Evolutionary conservation across 2,329 filamentous ascomycete genomes (phyloP), one percentile per base, ranked within the genome.

Genomic region (Thermomyces lanuginosus): DNA sequence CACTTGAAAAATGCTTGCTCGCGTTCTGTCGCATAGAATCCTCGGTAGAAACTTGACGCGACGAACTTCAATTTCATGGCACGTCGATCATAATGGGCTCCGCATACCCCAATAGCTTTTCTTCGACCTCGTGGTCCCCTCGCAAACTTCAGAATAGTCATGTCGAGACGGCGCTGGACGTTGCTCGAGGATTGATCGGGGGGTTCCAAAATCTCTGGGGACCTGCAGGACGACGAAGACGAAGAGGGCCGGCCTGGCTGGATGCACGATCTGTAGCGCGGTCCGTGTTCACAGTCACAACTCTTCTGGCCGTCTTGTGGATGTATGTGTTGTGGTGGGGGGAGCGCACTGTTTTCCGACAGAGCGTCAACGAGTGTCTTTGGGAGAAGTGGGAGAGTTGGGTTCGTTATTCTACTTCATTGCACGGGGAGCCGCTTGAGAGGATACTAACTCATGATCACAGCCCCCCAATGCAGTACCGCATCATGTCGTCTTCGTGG

Each of bases 371-470:
- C 30, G 63, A 59, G 27, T 98, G 89, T 52, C 58, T 68, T 29
- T 98, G 89, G 89, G 64, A 69, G 18, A 68, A 67, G 21, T 98
- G 89, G 89, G 89, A 98, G 60, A 66, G 70, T 52, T 98, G 89
- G 84, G 83, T 92, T 63, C 39, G 60, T 47, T 5, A 10, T 11
- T 10, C 16, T 24, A n/a, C 21, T 12, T 21, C 14, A 19, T 10
- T 26, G 23, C n/a, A 22, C 8, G 4, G 17, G 22, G 26, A 11
- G 13, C 9, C n/a, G n/a, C n/a, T n/a, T n/a, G n/a, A 16, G 12
- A 30, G 8, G n/a, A 8, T 22, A 23, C 11, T 33, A 30, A 14
- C 39, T 16, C 9, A 6, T 29, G 6, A 25, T 19, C 45, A 4
- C 18, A 92, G 89, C 81, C 83, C 28, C 55, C 66, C 42, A 72